A percentile compares a stretch with the other conserved stretches of the same genome.
These are phyloP conservation scores for Syzygium syzygioides DNA, from an alignment of 441 rosid genomes.

Conservation along the genomic window DNA sequence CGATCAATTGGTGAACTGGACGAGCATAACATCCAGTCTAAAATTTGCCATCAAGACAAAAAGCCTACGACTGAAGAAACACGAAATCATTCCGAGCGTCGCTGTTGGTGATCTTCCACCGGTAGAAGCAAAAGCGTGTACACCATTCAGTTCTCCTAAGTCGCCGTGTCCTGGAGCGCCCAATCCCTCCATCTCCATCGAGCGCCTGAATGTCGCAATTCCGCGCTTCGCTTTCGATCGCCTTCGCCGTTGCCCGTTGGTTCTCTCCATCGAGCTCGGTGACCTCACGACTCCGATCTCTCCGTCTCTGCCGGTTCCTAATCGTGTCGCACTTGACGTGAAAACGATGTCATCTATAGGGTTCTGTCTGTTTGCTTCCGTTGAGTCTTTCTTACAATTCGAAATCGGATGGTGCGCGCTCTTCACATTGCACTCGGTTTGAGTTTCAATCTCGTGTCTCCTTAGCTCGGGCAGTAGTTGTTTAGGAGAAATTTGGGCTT, in stretches of 20 bases:
- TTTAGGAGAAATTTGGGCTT: no score
- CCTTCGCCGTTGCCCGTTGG: background rate
- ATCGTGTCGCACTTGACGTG: background rate
- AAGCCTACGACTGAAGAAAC: background rate
- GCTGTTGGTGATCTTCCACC: background rate
- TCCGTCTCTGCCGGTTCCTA: background rate
- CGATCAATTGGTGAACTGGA: background rate
- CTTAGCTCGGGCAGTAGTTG: no score
- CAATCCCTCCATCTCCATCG: background rate
- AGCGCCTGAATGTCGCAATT: background rate
- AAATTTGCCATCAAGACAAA: background rate
- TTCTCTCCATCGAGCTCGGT: background rate
- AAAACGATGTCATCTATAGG: background rate
- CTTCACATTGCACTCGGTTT: background rate
- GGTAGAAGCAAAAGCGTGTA: background rate
- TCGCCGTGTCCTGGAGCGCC: no score
- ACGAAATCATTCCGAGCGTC: background rate
- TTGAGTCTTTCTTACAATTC: background rate
- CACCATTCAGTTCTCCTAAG: background rate
- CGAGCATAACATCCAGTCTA: background rate
- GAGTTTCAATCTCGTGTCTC: background rate
- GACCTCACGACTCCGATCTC: background rate
- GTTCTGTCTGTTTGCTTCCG: background rate
- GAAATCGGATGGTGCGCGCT: accelerated
- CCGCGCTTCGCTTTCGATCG: background rate